These are phyloP conservation scores for Kodamaea suecica DNA, from an alignment of 1,139 yeast species.

Conservation along the genomic window DNA sequence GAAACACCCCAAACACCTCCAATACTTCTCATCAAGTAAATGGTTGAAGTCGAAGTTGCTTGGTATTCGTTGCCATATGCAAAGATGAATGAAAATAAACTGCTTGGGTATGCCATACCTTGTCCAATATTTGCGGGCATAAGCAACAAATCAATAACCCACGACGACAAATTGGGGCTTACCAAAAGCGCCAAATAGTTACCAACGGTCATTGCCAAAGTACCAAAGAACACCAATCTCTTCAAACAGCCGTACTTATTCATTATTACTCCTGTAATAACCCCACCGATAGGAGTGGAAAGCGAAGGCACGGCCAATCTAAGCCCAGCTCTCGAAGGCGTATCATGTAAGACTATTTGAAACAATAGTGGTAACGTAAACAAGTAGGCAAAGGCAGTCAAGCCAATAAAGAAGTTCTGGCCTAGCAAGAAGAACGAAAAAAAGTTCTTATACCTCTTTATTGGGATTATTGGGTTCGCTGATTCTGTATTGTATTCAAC, in stretches of 20 bases:
- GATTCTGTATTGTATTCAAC: conserved; percentile 30
- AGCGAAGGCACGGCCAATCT: conserved; percentile 38
- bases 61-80: conserved; percentile 29
- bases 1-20: conserved; percentile 45
- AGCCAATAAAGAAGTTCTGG: conserved; percentile 35
- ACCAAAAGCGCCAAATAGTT: conserved; percentile 29
- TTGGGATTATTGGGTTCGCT: conserved; percentile 33
- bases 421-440: conserved; percentile 25
- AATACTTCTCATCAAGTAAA: conserved; percentile 35
- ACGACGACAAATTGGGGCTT: conserved; percentile 18
- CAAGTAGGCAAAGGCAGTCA: conserved; percentile 35
- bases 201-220: conserved; percentile 30
- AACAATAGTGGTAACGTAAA: conserved; percentile 39
- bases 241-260: conserved; percentile 20
- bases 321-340: conserved; percentile 26
- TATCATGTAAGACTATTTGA: conserved; percentile 30
- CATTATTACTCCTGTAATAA: conserved; percentile 36
- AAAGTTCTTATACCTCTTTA: conserved; percentile 22
- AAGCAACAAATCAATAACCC: conserved; percentile 23
- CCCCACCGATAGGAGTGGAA: conserved; percentile 38
- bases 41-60: conserved; percentile 37
- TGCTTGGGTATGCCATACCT: conserved; percentile 38
- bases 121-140: conserved; percentile 41
- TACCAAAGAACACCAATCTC: conserved; percentile 26
- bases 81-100: conserved; percentile 37